Percentiles rank a stretch among this genome's conserved stretches.
phyloP scores from a whole-genome alignment of 768 basidiomycete genomes.

The Auricularia sp. region DNA sequence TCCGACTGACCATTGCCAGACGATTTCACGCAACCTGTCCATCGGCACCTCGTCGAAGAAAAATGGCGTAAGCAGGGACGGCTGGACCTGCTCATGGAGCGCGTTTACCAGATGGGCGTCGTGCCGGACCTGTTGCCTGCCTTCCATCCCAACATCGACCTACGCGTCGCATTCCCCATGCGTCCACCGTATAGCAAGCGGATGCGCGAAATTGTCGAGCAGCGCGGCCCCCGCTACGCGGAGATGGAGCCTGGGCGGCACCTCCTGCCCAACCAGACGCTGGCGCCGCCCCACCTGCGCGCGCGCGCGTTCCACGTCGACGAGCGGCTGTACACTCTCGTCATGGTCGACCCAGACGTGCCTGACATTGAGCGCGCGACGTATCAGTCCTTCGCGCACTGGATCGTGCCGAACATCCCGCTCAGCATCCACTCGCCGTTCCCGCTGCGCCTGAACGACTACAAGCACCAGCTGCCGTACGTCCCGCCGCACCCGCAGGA shows the following conservation, averaged over 20 bases:
- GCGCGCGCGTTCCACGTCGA: constrained; percentile 78
- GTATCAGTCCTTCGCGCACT: constrained; percentile 72
- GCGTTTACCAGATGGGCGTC: constrained; percentile 83
- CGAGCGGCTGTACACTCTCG: constrained; percentile 70
- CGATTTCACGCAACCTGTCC: constrained; percentile 40
- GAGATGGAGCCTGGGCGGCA: constrained; percentile 65
- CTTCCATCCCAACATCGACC: constrained; percentile 63
- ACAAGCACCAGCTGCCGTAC: constrained; percentile 44
- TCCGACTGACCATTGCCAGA: constrained; percentile 20
- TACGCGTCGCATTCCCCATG: constrained; percentile 53
- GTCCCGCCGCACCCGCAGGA: constrained; percentile 87
- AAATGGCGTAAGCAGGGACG: constrained; percentile 78
- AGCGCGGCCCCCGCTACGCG: constrained; percentile 15
- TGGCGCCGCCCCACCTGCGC: constrained; percentile 51
- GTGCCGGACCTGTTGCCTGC: constrained; percentile 76
- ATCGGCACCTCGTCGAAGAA: constrained; percentile 74
- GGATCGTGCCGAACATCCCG: constrained; percentile 82
- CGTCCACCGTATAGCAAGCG: constrained; percentile 19
- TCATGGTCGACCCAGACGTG: constrained; percentile 89
- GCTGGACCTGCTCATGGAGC: constrained; percentile 90
- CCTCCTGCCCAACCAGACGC: constrained; percentile 62
- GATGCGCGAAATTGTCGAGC: constrained; percentile 16
- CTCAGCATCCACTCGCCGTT: constrained; percentile 36
- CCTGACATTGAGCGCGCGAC: constrained; percentile 60
- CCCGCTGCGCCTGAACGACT: not conserved